A percentile compares a stretch with the other conserved stretches of the same genome.
These are phyloP conservation scores for Chlorella sp. DNA, from an alignment of 139 green algal genomes.

Conservation along the genomic window DNA sequence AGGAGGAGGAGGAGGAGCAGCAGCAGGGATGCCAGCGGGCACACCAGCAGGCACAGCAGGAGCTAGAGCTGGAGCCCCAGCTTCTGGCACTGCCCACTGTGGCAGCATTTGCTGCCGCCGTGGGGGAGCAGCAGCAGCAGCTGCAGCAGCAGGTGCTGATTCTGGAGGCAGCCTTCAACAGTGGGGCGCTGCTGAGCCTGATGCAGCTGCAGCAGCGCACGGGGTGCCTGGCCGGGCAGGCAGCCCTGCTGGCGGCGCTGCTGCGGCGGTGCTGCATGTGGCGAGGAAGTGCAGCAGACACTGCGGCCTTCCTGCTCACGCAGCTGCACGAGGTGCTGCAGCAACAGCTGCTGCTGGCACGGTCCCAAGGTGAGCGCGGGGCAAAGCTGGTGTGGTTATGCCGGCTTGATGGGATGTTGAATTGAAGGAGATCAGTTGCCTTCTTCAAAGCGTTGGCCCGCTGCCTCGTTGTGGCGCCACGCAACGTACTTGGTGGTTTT, in stretches of 20 bases:
- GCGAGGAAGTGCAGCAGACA: constrained; percentile 27
- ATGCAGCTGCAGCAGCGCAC: constrained; percentile 30
- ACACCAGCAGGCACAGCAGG: background rate
- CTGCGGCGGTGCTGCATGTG: constrained; percentile 15
- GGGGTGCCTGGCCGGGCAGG: constrained; percentile 25
- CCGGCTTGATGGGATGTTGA: no score
- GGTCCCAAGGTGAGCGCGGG: constrained; percentile 28
- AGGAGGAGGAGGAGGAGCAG: background rate
- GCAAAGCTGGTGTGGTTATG: background rate
- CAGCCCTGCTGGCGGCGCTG: background rate
- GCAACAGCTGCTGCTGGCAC: constrained; percentile 27
- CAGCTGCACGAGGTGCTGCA: constrained; percentile 32
- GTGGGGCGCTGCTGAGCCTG: background rate
- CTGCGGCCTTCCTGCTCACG: constrained; percentile 41
- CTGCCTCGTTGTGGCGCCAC: background rate
- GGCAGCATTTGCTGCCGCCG: constrained; percentile 46
- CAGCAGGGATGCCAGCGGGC: background rate
- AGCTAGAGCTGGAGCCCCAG: background rate
- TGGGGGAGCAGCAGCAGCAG: constrained; percentile 30
- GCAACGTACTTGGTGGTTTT: background rate
- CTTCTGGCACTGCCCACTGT: constrained; percentile 36
- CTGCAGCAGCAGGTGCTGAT: constrained; percentile 42
- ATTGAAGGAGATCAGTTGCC: no score
- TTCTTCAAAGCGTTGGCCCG: background rate
- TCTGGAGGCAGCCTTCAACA: constrained; percentile 21